phyloP scores from a whole-genome alignment of 495 filamentous ascomycete species.

The Penicillium canariense region DNA sequence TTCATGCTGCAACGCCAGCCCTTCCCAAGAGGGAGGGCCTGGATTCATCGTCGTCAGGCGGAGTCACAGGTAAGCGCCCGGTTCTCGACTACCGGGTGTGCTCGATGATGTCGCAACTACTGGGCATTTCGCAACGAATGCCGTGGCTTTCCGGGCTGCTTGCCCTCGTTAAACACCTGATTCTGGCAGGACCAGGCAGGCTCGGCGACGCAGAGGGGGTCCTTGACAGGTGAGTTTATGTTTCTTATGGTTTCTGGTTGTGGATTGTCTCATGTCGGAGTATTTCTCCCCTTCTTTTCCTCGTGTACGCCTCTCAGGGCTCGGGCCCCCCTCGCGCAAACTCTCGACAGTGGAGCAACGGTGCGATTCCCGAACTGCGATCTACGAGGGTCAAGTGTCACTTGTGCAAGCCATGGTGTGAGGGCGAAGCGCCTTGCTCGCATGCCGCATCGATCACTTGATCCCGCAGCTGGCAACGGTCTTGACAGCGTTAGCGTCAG shows the following conservation, averaged over 20 bases:
- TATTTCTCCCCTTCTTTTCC: slow-evolving; percentile 24
- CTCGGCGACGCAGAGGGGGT: slow-evolving; percentile 71
- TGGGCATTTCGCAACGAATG: slow-evolving; percentile 74
- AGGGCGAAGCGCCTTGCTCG: slow-evolving; percentile 47
- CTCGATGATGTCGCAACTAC: slow-evolving; percentile 63
- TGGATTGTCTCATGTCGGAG: slow-evolving; percentile 6
- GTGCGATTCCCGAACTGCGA: slow-evolving; percentile 40
- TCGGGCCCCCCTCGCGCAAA: slow-evolving; percentile 26
- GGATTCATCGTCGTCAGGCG: slow-evolving; percentile 45
- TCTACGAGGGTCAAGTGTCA: slow-evolving; percentile 36
- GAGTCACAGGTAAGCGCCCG: slow-evolving; percentile 56
- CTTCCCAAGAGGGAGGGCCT: slow-evolving; percentile 11
- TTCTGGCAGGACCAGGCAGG: slow-evolving; percentile 67
- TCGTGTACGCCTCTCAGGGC: slow-evolving; percentile 23
- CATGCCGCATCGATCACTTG: slow-evolving; percentile 69
- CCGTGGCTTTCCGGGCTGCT: slow-evolving; percentile 77
- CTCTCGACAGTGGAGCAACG: slow-evolving; percentile 34
- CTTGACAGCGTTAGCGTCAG: background rate
- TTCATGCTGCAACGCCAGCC: slow-evolving; percentile 26
- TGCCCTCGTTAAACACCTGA: slow-evolving; percentile 68
- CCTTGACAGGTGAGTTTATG: slow-evolving; percentile 80
- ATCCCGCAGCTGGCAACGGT: slow-evolving; percentile 34
- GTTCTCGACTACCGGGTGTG: slow-evolving; percentile 72
- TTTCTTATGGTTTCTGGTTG: slow-evolving; percentile 18
- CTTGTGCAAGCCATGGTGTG: slow-evolving; percentile 30